Conservation (phyloP, 805 yeast genomes). For the Cyberlindnera americana region DNA sequence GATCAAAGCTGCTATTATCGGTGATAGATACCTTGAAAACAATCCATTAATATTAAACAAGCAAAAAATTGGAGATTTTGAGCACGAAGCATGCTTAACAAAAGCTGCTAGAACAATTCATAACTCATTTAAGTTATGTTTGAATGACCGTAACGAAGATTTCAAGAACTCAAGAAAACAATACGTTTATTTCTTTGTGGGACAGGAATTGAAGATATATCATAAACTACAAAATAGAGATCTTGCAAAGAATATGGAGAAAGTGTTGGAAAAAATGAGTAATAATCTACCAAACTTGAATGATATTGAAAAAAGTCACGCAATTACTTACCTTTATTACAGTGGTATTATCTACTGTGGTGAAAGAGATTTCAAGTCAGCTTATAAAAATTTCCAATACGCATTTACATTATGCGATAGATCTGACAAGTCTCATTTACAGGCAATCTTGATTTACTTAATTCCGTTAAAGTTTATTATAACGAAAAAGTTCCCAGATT, state of each 20-base stretch:
- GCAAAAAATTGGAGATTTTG: conserved; percentile 23
- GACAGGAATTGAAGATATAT: conserved; percentile 66
- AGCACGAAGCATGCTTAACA: conserved; percentile 38
- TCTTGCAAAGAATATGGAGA: conserved; percentile 69
- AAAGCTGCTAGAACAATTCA: conserved; percentile 63
- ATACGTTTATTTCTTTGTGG: conserved; percentile 69
- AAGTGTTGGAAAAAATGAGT: conserved; percentile 56
- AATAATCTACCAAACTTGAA: conserved; percentile 49
- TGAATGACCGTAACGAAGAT: conserved; percentile 71
- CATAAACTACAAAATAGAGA: conserved; percentile 63
- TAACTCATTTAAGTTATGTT: conserved; percentile 68
- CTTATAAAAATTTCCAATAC: conserved; percentile 46
- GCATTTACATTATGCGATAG: conserved; percentile 35
- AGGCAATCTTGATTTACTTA: conserved; percentile 49
- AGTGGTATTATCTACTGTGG: conserved; percentile 64
- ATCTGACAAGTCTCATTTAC: conserved; percentile 23
- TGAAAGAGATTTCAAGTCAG: conserved; percentile 53
- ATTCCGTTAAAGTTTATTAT: conserved; percentile 60
- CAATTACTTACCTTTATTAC: conserved; percentile 63
- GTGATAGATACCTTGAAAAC: conserved; percentile 22
- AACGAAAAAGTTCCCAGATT: conserved; percentile 44
- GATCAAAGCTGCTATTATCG: conserved; percentile 21
- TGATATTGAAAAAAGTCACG: conserved; percentile 44
- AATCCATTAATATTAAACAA: conserved; percentile 14
- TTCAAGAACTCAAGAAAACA: conserved; percentile 45